phyloP scores from a whole-genome alignment of 2,329 filamentous ascomycete species.

The Mycosphaerella sp. region DNA sequence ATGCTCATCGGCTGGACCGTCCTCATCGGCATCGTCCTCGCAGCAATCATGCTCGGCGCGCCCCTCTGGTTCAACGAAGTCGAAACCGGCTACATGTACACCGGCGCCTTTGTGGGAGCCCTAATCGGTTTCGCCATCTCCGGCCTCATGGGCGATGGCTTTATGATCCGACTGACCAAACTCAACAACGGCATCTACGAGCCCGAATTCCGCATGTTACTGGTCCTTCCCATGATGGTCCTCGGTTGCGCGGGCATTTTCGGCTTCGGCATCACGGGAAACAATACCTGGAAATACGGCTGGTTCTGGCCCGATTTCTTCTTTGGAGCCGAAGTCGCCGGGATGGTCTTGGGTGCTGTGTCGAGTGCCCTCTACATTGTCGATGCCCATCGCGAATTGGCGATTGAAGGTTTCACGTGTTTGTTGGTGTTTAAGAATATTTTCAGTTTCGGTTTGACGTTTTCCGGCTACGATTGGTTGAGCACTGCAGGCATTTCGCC shows the following conservation, averaged over 20 bases:
- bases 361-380: slow-evolving; percentile 82
- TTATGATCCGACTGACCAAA: slow-evolving; percentile 62
- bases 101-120: slow-evolving; percentile 77
- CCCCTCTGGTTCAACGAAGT: slow-evolving; percentile 78
- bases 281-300: slow-evolving; percentile 55
- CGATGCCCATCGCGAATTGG: slow-evolving; percentile 81
- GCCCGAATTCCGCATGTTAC: slow-evolving; percentile 79
- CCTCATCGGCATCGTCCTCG: slow-evolving; percentile 77
- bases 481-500: slow-evolving; percentile 54
- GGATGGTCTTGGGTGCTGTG: slow-evolving; percentile 89
- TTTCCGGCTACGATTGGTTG: slow-evolving; percentile 79
- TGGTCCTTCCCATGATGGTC: slow-evolving; percentile 76
- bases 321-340: slow-evolving; percentile 75
- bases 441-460: slow-evolving; percentile 81
- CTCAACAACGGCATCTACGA: slow-evolving; percentile 79
- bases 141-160: slow-evolving; percentile 67
- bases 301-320: slow-evolving; percentile 74
- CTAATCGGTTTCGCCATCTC: slow-evolving; percentile 70
- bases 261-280: slow-evolving; percentile 71
- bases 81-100: slow-evolving; percentile 79
- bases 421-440: slow-evolving; percentile 92
- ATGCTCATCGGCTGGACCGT: slow-evolving; percentile 93
- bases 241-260: slow-evolving; percentile 73
- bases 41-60: slow-evolving; percentile 73
- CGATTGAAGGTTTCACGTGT: slow-evolving; percentile 83